These are phyloP conservation scores for Leccinum disarticulatum DNA, from an alignment of 768 basidiomycete genomes.

Conservation along the genomic window DNA sequence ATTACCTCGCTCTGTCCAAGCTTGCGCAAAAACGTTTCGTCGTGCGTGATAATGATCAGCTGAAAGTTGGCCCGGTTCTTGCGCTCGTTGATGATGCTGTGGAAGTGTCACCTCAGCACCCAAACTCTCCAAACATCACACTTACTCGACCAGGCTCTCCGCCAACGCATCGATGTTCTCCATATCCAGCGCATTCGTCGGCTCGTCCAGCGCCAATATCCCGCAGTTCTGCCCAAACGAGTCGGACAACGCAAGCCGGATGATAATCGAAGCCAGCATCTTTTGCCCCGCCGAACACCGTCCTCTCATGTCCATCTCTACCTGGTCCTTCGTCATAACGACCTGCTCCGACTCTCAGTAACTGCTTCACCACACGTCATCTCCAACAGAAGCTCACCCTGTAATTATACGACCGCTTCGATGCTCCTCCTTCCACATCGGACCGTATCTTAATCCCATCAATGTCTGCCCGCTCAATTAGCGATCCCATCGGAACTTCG, in stretches of 20 bases:
- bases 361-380: constrained; percentile 5
- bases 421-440: constrained; percentile 87
- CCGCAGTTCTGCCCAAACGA: constrained; percentile 98
- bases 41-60: constrained; percentile 94
- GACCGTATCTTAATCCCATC: constrained; percentile 96
- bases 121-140: constrained; percentile 10
- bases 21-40: constrained; percentile 90
- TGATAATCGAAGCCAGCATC: constrained; percentile 97
- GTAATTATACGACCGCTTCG: constrained; percentile 95
- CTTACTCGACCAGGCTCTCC: constrained; percentile 87
- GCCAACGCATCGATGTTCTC: constrained; percentile 97
- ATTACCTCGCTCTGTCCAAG: constrained; percentile 90
- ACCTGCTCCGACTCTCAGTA: constrained; percentile 52
- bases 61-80: constrained; percentile 91
- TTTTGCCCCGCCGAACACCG: constrained; percentile 98
- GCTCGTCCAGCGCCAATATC: constrained; percentile 95
- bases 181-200: constrained; percentile 93
- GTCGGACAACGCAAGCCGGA: constrained; percentile 94
- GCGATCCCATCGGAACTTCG: constrained; percentile 6
- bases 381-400: constrained; percentile 52
- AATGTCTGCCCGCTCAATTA: constrained; percentile 64
- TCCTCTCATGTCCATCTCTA: constrained; percentile 99
- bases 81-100: constrained; percentile 93
- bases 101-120: not conserved
- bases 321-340: constrained; percentile 98